Conservation (phyloP, 1,139 yeast species). For the Pneumocystis murina region DNA sequence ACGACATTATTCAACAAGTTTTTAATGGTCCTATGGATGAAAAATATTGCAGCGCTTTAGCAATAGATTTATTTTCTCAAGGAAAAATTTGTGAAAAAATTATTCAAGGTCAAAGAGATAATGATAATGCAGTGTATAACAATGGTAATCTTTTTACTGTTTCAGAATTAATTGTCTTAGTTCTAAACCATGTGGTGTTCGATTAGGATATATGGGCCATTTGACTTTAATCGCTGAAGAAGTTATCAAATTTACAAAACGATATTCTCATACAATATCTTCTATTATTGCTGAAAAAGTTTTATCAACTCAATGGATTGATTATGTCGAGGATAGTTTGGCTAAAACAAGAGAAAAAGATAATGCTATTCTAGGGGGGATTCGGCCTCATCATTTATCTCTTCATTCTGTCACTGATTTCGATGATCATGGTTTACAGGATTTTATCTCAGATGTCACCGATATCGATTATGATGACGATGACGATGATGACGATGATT, state of each 20-base stretch:
- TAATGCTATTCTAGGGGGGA: slow-evolving; percentile 86
- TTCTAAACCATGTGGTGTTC: slow-evolving; percentile 29
- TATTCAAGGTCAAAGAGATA: slow-evolving; percentile 64
- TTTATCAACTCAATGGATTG: slow-evolving; percentile 54
- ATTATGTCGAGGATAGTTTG: slow-evolving; percentile 67
- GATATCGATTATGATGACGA: slow-evolving; percentile 18
- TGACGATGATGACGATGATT: slow-evolving; percentile 30
- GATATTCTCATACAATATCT: slow-evolving; percentile 49
- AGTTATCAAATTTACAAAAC: slow-evolving; percentile 80
- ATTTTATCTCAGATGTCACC: slow-evolving; percentile 15
- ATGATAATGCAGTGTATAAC: slow-evolving; percentile 35
- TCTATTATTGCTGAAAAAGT: slow-evolving; percentile 44
- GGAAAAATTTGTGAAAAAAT: slow-evolving; percentile 68
- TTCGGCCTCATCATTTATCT: slow-evolving; percentile 30
- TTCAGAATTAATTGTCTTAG: slow-evolving; percentile 1
- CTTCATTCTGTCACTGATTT: slow-evolving; percentile 29
- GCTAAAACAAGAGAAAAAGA: slow-evolving; percentile 86
- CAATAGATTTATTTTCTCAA: slow-evolving; percentile 68
- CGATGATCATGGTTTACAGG: slow-evolving; percentile 16
- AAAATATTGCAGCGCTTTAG: slow-evolving; percentile 74
- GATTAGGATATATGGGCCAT: slow-evolving; percentile 96
- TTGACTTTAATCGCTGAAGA: slow-evolving; percentile 90
- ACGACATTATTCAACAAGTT: slow-evolving; percentile 92
- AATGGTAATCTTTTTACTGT: slow-evolving; percentile 15
- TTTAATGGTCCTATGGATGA: slow-evolving; percentile 91